A percentile compares a stretch with the other conserved stretches of the same genome.
phyloP scores from a whole-genome alignment of 805 yeast genomes.

The Yarrowia phangngaensis region DNA sequence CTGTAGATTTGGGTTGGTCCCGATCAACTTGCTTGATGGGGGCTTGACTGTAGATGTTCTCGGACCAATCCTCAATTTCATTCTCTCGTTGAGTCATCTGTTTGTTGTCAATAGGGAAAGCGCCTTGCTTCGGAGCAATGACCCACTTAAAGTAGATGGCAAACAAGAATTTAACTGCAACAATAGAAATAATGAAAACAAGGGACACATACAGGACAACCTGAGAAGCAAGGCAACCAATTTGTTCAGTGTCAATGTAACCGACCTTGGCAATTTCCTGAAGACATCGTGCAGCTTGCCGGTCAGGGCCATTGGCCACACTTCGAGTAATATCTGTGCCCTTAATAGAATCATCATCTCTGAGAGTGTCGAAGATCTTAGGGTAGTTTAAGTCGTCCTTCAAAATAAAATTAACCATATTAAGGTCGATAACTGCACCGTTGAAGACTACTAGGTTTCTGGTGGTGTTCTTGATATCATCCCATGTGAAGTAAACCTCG shows the following conservation, averaged over 20 bases:
- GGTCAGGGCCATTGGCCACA: conserved; percentile 59
- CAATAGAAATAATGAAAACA: conserved; percentile 79
- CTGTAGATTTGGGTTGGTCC: conserved; percentile 11
- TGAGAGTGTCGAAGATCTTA: conserved; percentile 58
- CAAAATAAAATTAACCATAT: conserved; percentile 70
- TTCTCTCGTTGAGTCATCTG: conserved; percentile 58
- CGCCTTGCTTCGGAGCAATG: conserved; percentile 76
- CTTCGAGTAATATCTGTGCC: conserved; percentile 84
- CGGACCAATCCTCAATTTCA: conserved; percentile 82
- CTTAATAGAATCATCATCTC: conserved; percentile 49
- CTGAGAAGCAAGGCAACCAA: conserved; percentile 90
- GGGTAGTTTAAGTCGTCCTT: conserved; percentile 70
- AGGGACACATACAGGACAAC: conserved; percentile 78
- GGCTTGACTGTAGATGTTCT: conserved; percentile 47
- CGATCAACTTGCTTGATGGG: conserved; percentile 35
- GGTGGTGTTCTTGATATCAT: conserved; percentile 62
- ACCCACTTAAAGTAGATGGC: conserved; percentile 91
- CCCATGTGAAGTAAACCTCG: conserved; percentile 82
- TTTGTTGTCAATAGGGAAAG: conserved; percentile 55
- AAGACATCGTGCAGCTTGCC: conserved; percentile 74
- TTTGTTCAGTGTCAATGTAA: conserved; percentile 76
- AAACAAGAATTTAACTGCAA: conserved; percentile 67
- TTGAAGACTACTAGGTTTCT: conserved; percentile 83
- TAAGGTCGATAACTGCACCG: conserved; percentile 82
- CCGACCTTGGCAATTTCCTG: conserved; percentile 87